Evolutionary conservation across 176 grass and related monocot genomes (phyloP).

Genomic region (Zoysia japonica): DNA sequence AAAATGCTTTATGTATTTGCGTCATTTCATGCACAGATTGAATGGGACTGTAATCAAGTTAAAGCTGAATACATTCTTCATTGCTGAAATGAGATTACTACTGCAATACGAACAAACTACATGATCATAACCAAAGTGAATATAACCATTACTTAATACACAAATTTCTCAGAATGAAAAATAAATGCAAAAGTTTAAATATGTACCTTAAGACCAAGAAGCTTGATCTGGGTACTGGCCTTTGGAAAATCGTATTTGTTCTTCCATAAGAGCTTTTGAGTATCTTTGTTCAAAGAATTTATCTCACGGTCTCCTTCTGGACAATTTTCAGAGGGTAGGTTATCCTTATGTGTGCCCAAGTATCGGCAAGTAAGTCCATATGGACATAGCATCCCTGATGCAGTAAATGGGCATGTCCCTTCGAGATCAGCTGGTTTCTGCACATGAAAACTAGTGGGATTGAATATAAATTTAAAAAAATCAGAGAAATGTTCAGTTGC

Average conservation of each 20-base stretch:
- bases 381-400: constrained; percentile 56
- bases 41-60: constrained; percentile 1
- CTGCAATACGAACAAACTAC: not conserved
- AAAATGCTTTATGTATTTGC: too few species aligned
- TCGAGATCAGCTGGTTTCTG: constrained; percentile 94
- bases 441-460: constrained; percentile 6
- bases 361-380: constrained; percentile 85
- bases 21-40: not conserved
- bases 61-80: not conserved
- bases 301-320: constrained; percentile 51
- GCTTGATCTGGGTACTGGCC: constrained; percentile 78
- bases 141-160: not conserved
- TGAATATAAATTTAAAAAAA: constrained; percentile 24
- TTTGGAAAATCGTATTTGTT: constrained; percentile 84
- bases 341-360: constrained; percentile 64
- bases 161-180: constrained; percentile 6
- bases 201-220: constrained; percentile 88
- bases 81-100: not conserved
- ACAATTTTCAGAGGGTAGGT: constrained; percentile 38
- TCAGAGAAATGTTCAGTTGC: not conserved
- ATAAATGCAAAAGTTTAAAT: not conserved
- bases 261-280: constrained; percentile 94
- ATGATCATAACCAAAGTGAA: not conserved
- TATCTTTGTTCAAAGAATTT: constrained; percentile 77
- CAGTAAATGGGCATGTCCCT: constrained; percentile 73